phyloP scores from a whole-genome alignment of 179 eudicot species.

The Camellia oleifera region DNA sequence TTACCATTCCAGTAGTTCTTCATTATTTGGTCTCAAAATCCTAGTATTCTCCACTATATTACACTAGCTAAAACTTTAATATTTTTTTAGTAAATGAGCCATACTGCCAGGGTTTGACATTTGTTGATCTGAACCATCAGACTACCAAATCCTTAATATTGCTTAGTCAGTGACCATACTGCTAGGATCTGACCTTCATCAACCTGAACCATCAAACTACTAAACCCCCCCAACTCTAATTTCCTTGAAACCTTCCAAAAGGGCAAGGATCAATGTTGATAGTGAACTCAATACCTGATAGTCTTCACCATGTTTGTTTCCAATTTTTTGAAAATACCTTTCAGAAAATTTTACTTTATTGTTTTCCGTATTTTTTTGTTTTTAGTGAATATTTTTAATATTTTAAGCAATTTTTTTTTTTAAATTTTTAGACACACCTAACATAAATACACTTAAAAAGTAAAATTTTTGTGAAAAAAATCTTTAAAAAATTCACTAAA shows the following conservation, averaged over 20 bases:
- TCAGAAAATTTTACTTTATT: no score
- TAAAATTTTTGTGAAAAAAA: no score
- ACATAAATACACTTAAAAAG: no score
- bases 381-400: no score
- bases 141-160: constrained; percentile 1
- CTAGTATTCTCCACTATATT: background rate
- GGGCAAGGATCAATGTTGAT: background rate
- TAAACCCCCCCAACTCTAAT: background rate
- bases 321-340: no score
- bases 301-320: no score
- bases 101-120: background rate
- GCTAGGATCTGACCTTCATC: background rate
- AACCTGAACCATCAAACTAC: background rate
- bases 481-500: no score
- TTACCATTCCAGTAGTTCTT: background rate
- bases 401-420: no score
- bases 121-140: background rate
- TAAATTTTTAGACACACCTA: no score
- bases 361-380: no score
- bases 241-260: background rate
- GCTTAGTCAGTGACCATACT: background rate
- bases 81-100: background rate
- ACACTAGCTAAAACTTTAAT: background rate
- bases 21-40: background rate
- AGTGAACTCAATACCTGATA: no score